Percentiles rank a stretch among this genome's conserved stretches.
Conservation (phyloP, 75 land plant genomes). For the Sequoia sempervirens region DNA sequence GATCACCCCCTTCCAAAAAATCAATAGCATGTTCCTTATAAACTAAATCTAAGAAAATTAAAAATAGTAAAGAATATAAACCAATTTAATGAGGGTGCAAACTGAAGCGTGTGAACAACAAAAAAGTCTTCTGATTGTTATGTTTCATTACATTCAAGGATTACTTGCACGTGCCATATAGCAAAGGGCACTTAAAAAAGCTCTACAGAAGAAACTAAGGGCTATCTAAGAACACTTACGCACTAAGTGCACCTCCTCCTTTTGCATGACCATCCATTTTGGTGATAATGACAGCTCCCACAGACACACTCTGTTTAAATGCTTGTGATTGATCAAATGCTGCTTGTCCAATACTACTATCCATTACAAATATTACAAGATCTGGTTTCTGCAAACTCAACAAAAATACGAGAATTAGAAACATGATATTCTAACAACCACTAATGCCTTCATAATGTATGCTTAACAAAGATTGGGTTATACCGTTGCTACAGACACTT, state of each 20-base stretch:
- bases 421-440: neutral
- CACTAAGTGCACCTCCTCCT: conserved; percentile 53
- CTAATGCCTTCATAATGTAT: neutral
- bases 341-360: conserved; percentile 53
- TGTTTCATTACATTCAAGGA: neutral
- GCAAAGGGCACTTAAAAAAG: neutral
- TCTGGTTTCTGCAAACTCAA: conserved; percentile 35
- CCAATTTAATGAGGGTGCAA: neutral
- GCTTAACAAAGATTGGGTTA: neutral
- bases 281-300: conserved; percentile 48
- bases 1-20: neutral
- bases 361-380: conserved; percentile 48
- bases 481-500: conserved; percentile 46
- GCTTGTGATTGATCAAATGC: conserved; percentile 54
- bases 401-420: neutral
- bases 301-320: conserved; percentile 48
- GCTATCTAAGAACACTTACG: conserved; percentile 21
- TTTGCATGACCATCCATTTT: conserved; percentile 62
- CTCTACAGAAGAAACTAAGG: neutral
- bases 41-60: neutral
- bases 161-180: neutral
- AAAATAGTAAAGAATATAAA: neutral
- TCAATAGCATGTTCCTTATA: neutral
- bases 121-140: neutral
- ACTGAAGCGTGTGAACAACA: neutral